Conservation (phyloP, 768 basidiomycete genomes). For the Scleroderma bovista region DNA sequence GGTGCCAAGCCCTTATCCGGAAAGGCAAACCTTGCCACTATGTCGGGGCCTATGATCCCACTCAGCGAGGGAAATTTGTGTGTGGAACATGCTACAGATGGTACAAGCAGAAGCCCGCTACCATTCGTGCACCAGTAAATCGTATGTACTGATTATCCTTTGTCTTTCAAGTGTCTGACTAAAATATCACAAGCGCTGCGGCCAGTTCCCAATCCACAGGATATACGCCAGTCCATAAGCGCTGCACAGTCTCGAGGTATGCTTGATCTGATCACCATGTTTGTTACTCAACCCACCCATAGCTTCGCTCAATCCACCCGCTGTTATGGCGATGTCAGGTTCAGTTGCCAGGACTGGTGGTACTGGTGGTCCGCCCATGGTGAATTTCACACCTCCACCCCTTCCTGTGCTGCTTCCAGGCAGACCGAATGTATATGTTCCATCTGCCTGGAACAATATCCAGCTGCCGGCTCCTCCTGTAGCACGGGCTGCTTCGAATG, state of each 20-base stretch:
- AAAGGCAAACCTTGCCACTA: conserved; percentile 5
- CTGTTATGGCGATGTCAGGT: not conserved
- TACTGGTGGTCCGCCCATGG: too few relatives aligned
- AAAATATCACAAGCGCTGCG: not conserved
- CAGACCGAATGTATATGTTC: not conserved
- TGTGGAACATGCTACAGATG: conserved; percentile 2
- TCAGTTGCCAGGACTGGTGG: not conserved
- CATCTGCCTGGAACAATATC: not conserved
- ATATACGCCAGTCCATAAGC: not conserved
- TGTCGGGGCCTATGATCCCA: not conserved
- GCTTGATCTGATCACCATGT: not conserved
- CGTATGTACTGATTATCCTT: not conserved
- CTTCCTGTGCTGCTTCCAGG: not conserved
- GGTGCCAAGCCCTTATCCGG: not conserved
- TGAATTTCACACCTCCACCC: not conserved
- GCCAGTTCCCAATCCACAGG: not conserved
- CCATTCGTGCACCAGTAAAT: not conserved
- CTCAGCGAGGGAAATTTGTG: not conserved
- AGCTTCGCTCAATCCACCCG: not conserved
- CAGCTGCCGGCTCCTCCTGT: not conserved
- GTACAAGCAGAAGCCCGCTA: not conserved
- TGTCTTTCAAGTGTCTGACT: not conserved
- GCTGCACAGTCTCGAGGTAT: not conserved
- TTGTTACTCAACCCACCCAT: not conserved
- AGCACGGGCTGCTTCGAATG: not conserved